Evolutionary conservation across 345 rosid species (phyloP), one percentile per base, ranked within the genome.

Genomic region (Aurinia saxatilis): DNA sequence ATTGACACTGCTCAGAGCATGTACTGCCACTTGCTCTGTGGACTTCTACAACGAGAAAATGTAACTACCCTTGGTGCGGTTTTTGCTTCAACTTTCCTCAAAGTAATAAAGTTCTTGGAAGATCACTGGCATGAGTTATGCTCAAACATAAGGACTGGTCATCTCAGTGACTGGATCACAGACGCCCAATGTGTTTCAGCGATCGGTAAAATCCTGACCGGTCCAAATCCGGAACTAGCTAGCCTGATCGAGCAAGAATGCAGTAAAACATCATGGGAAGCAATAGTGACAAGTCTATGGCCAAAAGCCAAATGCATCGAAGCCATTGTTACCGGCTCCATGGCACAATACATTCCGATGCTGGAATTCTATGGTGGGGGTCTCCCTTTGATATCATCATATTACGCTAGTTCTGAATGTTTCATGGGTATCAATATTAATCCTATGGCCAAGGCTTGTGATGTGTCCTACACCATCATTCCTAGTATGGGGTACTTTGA

Each of bases 21-120:
- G 95, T 88, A 78, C 74, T 84, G 88, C 66, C 98, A 91, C 25
- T 62, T 91, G 47, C 91, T 91, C 16, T 88, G 91, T 70, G 96
- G 98, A 19, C 67, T 91, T 50, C 67, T 78, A 36, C 86, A 88
- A 70, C 77, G 91, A 10, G 63, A 80, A 0, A 80, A 88, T 35
- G 96, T 91, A 40, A 60, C 79, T 12, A 66, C 90, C 10, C 84
- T 88, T 0, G 98, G 96, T 19, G 96, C 98, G 36, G 74, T 83
- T 13, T 91, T 84, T 10, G 93, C 96, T 12, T 91, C 98, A 4
- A 82, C 98, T 3, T 82, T 91, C 65, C 74, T 91, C 34, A 73
- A 89, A 30, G 80, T 91, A n/a, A 84, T 91, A 65, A 91, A 88
- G 41, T 88, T 85, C 78, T 66, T 91, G 65, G 91, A 91, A 67